Evolutionary conservation across 208 protist genomes (phyloP).

Genomic region (Acanthamoeba healyi): DNA sequence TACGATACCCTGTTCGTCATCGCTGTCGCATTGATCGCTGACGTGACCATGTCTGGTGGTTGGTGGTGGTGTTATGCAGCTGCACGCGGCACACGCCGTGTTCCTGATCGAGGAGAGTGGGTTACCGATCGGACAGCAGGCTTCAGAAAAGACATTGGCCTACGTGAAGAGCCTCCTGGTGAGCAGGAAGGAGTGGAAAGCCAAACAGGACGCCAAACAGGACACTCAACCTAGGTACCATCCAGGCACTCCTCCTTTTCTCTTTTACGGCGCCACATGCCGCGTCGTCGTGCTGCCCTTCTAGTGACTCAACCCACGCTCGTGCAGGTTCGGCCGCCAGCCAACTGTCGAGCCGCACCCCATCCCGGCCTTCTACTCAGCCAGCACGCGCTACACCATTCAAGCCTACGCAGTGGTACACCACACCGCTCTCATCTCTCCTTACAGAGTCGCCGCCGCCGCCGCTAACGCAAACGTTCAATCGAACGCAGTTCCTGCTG

Average conservation of each 20-base stretch:
- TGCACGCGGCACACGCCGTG: constrained; percentile 44
- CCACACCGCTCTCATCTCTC: not conserved
- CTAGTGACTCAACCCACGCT: not conserved
- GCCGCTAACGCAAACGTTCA: not conserved
- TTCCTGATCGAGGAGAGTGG: not conserved
- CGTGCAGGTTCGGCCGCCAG: not conserved
- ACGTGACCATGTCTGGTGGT: not conserved
- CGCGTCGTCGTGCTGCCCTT: not conserved
- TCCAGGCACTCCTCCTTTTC: not conserved
- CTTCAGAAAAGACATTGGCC: not conserved
- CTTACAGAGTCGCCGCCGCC: not conserved
- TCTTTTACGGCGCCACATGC: not conserved
- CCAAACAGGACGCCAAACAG: not conserved
- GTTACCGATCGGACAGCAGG: not conserved
- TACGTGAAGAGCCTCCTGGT: constrained; percentile 6
- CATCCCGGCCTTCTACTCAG: not conserved
- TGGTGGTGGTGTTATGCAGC: not conserved
- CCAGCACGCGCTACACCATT: constrained; percentile 1
- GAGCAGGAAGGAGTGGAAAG: not conserved
- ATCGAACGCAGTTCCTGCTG: not conserved
- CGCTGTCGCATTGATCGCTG: not conserved
- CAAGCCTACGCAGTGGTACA: constrained; percentile 28
- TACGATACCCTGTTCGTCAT: not conserved
- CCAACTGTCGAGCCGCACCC: not conserved
- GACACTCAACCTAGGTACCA: not conserved